phyloP scores from a whole-genome alignment of 768 basidiomycete species.

The Suillus cothurnatus region DNA sequence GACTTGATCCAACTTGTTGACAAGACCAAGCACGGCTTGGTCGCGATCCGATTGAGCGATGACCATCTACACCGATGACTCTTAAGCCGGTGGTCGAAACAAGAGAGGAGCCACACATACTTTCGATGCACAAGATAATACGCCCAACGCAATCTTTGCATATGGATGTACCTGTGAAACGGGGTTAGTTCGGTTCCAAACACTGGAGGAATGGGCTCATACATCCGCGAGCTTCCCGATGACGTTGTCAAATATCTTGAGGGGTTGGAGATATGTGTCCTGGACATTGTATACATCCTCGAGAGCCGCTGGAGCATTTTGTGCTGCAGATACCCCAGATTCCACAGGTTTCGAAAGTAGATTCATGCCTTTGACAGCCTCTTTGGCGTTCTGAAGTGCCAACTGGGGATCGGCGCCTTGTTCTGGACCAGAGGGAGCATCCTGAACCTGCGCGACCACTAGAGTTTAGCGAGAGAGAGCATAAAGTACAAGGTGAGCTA shows the following conservation, averaged over 20 bases:
- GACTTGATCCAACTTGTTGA: not conserved
- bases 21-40: not conserved
- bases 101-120: not conserved
- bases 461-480: not conserved
- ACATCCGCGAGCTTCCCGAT: not conserved
- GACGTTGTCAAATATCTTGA: not conserved
- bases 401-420: too few relatives aligned
- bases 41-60: conserved; percentile 5
- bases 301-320: too few relatives aligned
- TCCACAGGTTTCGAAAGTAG: too few relatives aligned
- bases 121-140: not conserved
- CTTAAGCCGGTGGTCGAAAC: too few relatives aligned
- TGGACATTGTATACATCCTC: too few relatives aligned
- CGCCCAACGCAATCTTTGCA: conserved; percentile 3
- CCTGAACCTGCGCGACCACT: not conserved
- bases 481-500: not conserved
- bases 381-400: too few relatives aligned
- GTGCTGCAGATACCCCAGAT: too few relatives aligned
- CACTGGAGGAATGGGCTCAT: not conserved
- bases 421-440: not conserved
- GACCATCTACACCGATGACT: not conserved
- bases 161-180: conserved; percentile 6
- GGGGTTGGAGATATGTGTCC: too few relatives aligned
- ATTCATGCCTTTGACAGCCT: too few relatives aligned
- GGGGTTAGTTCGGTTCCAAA: not conserved